Percentiles rank a stretch among this genome's conserved stretches.
phyloP scores from a whole-genome alignment of 306 rosid species.

The Gleditsia sinensis region DNA sequence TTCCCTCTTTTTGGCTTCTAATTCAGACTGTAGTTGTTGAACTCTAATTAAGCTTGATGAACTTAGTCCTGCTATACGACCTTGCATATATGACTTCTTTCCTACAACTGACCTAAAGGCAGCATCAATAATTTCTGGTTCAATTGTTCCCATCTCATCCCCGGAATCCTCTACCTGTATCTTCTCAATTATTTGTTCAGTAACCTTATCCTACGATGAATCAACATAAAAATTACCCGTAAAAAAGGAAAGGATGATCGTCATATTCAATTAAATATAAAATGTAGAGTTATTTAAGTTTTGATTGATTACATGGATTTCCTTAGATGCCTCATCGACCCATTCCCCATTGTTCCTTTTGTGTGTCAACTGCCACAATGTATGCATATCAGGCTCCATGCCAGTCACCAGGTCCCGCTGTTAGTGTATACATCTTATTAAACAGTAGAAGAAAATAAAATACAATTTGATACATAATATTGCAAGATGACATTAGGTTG shows the following conservation, averaged over 20 bases:
- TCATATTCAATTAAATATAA: constrained; percentile 18
- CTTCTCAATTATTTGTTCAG: constrained; percentile 35
- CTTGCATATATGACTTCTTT: constrained; percentile 30
- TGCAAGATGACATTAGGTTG: not conserved
- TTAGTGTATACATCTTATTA: not conserved
- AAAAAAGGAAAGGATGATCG: not conserved
- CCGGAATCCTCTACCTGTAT: constrained; percentile 20
- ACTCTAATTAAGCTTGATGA: not conserved
- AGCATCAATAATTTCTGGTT: constrained; percentile 37
- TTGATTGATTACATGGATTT: constrained; percentile 36
- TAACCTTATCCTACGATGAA: constrained; percentile 40
- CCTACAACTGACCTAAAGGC: constrained; percentile 44
- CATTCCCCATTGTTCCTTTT: constrained; percentile 47
- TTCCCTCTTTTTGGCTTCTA: constrained; percentile 41
- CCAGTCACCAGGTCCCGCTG: constrained; percentile 49
- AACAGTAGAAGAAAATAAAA: constrained; percentile 4
- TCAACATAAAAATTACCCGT: not conserved
- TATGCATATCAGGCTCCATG: constrained; percentile 45
- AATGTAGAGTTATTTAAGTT: not conserved
- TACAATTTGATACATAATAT: not conserved
- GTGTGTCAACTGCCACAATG: constrained; percentile 50
- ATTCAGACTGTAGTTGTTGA: constrained; percentile 35
- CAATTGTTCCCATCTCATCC: constrained; percentile 20
- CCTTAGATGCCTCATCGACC: constrained; percentile 45
- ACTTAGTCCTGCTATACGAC: constrained; percentile 11